phyloP scores from a whole-genome alignment of 495 filamentous ascomycete genomes.

The Penicillium cataractarum region DNA sequence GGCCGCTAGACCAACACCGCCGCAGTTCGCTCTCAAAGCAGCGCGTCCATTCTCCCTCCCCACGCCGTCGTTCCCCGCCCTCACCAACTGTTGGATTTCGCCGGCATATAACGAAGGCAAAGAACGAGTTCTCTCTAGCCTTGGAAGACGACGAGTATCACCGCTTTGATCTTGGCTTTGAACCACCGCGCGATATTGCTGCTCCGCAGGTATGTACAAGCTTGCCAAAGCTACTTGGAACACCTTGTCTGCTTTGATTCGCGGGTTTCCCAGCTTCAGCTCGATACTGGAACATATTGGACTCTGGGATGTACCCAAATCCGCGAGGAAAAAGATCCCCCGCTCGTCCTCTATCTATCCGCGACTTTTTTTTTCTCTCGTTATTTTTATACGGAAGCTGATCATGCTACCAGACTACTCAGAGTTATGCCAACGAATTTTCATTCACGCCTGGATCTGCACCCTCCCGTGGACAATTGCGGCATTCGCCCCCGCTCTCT shows the following conservation, averaged over 20 bases:
- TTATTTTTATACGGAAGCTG: conserved; percentile 7
- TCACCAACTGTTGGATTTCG: conserved; percentile 6
- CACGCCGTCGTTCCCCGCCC: conserved; percentile 7
- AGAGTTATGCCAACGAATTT: conserved; percentile 40
- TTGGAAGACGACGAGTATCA: conserved; percentile 8
- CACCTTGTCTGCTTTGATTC: conserved; percentile 5
- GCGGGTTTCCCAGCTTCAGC: conserved; percentile 1
- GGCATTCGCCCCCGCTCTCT: conserved; percentile 25
- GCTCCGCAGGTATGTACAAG: conserved; percentile 24
- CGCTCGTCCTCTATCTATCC: background rate
- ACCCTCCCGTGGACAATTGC: conserved; percentile 32
- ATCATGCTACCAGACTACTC: conserved; percentile 19
- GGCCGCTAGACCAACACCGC: conserved; percentile 10
- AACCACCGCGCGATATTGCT: conserved; percentile 5
- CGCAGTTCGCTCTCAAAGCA: background rate
- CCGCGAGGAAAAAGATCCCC: background rate
- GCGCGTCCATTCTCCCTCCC: conserved; percentile 11
- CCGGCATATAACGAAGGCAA: background rate
- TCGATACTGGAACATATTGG: background rate
- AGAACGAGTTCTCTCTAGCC: conserved; percentile 4
- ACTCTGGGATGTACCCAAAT: background rate
- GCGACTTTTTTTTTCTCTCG: background rate
- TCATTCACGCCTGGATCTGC: conserved; percentile 18
- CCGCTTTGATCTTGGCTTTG: conserved; percentile 1
- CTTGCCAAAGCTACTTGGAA: conserved; percentile 8